A percentile compares a stretch with the other conserved stretches of the same genome.
phyloP scores from a whole-genome alignment of 2,329 filamentous ascomycete genomes.

The Cryphonectria parasitica region DNA sequence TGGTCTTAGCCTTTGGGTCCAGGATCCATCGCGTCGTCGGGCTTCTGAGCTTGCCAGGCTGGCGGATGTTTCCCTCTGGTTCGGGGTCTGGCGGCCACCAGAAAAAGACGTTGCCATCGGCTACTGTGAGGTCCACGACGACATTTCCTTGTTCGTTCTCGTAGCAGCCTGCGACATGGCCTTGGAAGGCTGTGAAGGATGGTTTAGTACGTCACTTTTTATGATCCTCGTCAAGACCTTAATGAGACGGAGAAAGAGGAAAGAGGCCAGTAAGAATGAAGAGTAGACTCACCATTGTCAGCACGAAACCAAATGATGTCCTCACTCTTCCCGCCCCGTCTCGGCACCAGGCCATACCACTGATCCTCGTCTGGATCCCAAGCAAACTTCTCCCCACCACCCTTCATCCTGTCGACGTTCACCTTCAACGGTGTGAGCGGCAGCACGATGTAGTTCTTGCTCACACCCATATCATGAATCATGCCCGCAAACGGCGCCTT shows the following conservation, averaged over 20 bases:
- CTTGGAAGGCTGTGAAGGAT: slow-evolving; percentile 45
- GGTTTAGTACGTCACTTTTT: neutral
- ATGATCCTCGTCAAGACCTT: too few relatives aligned
- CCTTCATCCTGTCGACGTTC: slow-evolving; percentile 47
- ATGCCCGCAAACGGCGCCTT: slow-evolving; percentile 56
- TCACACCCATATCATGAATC: slow-evolving; percentile 55
- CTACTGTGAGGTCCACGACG: slow-evolving; percentile 47
- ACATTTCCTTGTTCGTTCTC: slow-evolving; percentile 51
- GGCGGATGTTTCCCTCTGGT: slow-evolving; percentile 32
- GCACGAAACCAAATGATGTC: slow-evolving; percentile 57
- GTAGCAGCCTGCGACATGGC: slow-evolving; percentile 53
- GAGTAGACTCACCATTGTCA: slow-evolving; percentile 49
- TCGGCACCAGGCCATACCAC: slow-evolving; percentile 57
- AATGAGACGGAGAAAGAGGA: neutral
- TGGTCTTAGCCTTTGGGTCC: slow-evolving; percentile 41
- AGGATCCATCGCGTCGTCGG: slow-evolving; percentile 47
- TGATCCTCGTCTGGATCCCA: slow-evolving; percentile 60
- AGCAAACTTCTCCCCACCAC: slow-evolving; percentile 54
- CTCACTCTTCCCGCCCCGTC: slow-evolving; percentile 52
- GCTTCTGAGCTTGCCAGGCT: slow-evolving; percentile 42
- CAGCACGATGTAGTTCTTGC: slow-evolving; percentile 51
- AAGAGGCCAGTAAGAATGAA: too few relatives aligned
- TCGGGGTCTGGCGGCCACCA: slow-evolving; percentile 45
- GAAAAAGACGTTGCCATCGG: slow-evolving; percentile 51
- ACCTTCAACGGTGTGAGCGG: slow-evolving; percentile 54